Base-by-base conservation (phyloP, 2,329 filamentous ascomycete species). In the Fusarium haematococcum region DNA sequence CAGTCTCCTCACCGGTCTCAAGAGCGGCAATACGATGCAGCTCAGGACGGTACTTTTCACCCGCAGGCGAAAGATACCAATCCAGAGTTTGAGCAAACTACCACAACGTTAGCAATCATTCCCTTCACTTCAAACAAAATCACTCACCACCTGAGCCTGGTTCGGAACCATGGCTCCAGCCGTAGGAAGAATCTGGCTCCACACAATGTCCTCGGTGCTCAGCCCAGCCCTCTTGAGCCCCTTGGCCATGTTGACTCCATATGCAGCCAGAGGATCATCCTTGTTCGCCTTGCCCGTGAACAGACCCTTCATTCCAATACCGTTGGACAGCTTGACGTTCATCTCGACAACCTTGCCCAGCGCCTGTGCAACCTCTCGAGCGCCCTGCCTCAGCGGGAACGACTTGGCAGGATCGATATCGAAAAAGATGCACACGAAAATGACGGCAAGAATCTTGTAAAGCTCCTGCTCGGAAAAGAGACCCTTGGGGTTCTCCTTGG, bases 61-160 rank as follows among this genome's bases (percentile, higher is more conserved):
- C 89, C 35, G 88, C 83, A 4, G 87, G 84, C 0, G 89, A 88
- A 6, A 95, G 86, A 79, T 93, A 95, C 83, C 90, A 95, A 79
- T 95, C 93, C 20, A 95, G 85, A 2, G 92, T 87, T 83, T 94
- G 92, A 2, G 92, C 90, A 79, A 95, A 94, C 87, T 91, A 69
- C 32, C 2, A 11, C 30, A 13, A n/a, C 25, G 65, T 83, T 52
- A 81, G 76, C n/a, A 73, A 9, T 5, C 6, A 20, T 6, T 4
- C 41, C 16, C 9, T 14, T 35, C 52, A 25, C 41, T 8, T 3
- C 18, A 32, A 16, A 25, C n/a, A n/a, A n/a, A 27, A 35, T 6
- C 14, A 84, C 87, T 82, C 82, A 91, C 88, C 77, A 93, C 86
- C 78, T 93, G 90, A 2, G 89, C 91, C 80, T 95, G 92, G 76